Base-by-base conservation (phyloP, 1,139 yeast species). In the Groenewaldozyma sp. region DNA sequence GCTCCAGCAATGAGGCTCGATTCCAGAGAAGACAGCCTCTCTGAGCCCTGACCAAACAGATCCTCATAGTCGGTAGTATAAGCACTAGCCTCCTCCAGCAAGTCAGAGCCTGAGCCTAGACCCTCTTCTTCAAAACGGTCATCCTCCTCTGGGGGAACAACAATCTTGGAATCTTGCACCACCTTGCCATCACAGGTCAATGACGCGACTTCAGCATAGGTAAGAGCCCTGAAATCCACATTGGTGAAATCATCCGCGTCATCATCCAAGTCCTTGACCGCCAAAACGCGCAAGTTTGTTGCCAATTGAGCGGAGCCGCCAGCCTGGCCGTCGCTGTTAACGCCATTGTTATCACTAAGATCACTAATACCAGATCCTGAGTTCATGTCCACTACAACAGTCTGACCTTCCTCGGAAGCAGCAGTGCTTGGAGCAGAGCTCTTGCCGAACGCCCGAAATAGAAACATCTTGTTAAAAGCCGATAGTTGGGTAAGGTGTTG, bases 171-270 rank as follows among this genome's bases (percentile, higher is more conserved):
- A 4, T 38, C 35, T 6, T 29, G 29, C 6, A 29, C 22, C 4
- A 21, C 33, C 14, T 14, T 18, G n/a, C 22, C 18, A 29, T 40
- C 41, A 14, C 26, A 26, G 3, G 43, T n/a, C 35, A 43, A 14
- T 4, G 66, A 56, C n/a, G 72, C 73, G 19, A 65, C 74, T 58
- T 72, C 77, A 3, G 75, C 75, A 47, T 71, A 71, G 5, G 76
- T 68, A 45, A 70, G 56, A 38, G 65, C 63, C 36, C 74, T 65
- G 39, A 69, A 52, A 37, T 63, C 64, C 39, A 72, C 66, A 41
- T 65, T 67, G 28, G 73, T 61, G 47, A 68, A 71, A 33, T 64
- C 74, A 20, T 61, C 67, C 22, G 59, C 64, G 26, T 43, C 50
- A 22, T 50, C 56, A 38, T 45, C 43, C 34, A 39, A 22, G 31